Base-by-base conservation (phyloP, 2,329 filamentous ascomycete species). In the Fusarium domesticum region DNA sequence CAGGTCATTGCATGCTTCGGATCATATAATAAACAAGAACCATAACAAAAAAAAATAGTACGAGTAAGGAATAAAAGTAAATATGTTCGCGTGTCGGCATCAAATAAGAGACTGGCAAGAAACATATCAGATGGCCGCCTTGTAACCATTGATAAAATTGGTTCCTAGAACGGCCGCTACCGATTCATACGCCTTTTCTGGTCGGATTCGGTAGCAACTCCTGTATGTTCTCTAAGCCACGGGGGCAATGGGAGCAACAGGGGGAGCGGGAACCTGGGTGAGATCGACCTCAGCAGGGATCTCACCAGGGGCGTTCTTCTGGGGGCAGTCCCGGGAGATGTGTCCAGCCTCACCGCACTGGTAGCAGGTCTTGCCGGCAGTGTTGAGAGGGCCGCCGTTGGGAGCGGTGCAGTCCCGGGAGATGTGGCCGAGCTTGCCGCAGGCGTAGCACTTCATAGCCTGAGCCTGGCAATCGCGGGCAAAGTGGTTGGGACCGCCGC, bases 361-460 rank as follows among this genome's bases (percentile, higher is more conserved):
- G 77, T 98, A 98, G 82, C 93, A 98, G 54, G 91, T 96, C 83
- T 97, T 98, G 65, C 92, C 92, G 52, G 89, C 89, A 54, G 89
- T 95, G 80, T 93, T 96, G 57, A 97, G 78, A 36, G 92, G 90
- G 18, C 93, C 93, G 45, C 93, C 93, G 69, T 97, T 97, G 54
- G 93, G 92, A 50, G 92, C 89, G 36, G 91, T 96, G 78, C 93
- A 98, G 72, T 98, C 93, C 61, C 78, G 76, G 10, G 88, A 95
- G 70, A 96, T 96, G 74, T 96, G 90, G 39, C 89, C 89, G 58
- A 95, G 83, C 76, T 96, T 96, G 67, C 91, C 91, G 67, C 91
- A 96, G 57, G 91, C 91, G 64, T 96, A 96, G 79, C 91, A 96
- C 76, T 96, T 96, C 89, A 96, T 95, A 53, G 90, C 89, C 72